Evolutionary conservation across 805 yeast genomes (phyloP).

Genomic region (Pichia rugopelliculosa): DNA sequence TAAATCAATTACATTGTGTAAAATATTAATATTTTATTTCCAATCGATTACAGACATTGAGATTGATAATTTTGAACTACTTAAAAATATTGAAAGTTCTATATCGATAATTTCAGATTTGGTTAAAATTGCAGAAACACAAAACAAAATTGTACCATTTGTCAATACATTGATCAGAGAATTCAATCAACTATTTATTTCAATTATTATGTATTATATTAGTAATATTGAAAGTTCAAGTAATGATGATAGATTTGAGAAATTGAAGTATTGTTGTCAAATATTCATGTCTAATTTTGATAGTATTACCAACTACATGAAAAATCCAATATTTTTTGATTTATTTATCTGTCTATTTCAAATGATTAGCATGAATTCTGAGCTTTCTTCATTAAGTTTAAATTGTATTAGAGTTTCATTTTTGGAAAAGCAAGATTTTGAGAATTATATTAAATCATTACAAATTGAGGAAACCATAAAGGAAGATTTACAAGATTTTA

Average conservation of each 20-base stretch:
- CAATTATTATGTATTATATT: conserved; percentile 11
- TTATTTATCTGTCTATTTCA: background rate
- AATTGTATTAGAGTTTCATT: conserved; percentile 21
- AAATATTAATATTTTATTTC: conserved; percentile 3
- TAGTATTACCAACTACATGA: conserved; percentile 7
- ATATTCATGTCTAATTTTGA: conserved; percentile 17
- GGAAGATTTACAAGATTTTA: background rate
- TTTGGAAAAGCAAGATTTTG: conserved; percentile 8
- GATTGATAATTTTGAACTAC: background rate
- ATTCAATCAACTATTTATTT: conserved; percentile 9
- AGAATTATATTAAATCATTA: background rate
- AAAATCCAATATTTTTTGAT: conserved; percentile 6
- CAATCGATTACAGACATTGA: background rate
- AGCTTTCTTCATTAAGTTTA: conserved; percentile 14
- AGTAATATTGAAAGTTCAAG: background rate
- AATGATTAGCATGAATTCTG: conserved; percentile 8
- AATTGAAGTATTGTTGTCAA: conserved; percentile 19
- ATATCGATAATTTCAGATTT: background rate
- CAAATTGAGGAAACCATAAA: background rate
- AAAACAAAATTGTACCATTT: background rate
- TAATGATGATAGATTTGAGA: background rate
- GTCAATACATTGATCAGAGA: conserved; percentile 1
- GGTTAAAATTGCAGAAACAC: background rate
- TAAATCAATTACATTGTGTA: conserved; percentile 1
- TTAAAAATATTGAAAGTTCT: conserved; percentile 1